Evolutionary conservation across 169 alveolate genomes (phyloP), one percentile per base, ranked within the genome.

Genomic region (Plasmodium gallinaceum): DNA sequence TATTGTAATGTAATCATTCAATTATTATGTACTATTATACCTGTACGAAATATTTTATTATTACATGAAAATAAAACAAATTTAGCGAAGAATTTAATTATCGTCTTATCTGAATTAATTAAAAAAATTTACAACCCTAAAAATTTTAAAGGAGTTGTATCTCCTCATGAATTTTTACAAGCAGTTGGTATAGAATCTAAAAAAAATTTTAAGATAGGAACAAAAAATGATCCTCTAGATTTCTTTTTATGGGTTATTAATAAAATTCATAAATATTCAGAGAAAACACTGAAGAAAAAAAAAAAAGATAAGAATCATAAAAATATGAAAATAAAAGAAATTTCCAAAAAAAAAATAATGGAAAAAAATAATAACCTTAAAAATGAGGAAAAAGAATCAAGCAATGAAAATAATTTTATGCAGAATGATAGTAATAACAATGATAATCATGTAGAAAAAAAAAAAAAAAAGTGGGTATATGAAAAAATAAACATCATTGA

Each of bases 91-190:
- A 94, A 96, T 7, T 95, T 98, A 43, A 75, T 98, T 9, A 92
- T 95, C 32, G 96, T 98, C 46, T 94, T 98, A 51, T 95, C 98
- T 43, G 99, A 98, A 92, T 93, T 98, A 57, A 90, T 97, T 54
- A 95, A 98, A 92, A 99, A 99, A 95, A 98, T 98, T 54, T 99
- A 97, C 97, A 99, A 98, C 94, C 97, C 98, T 37, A 94, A 96
- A 72, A 98, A 98, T 94, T 98, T 98, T 94, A 99, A 99, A 91
- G 99, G 99, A 12, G 96, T 98, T 76, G 99, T 98, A 14, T 97
- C 99, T 18, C 99, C 99, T 18, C 99, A 98, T 93, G 99, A 98
- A 93, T 95, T 97, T 70, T 83, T 98, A 8, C 98, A 97, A 93
- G 96, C 96, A 14, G 95, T 94, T 16, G 95, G 96, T 39, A 92